Evolutionary conservation across 2,329 filamentous ascomycete genomes (phyloP).

Genomic region (Pyrenochaeta sp.): DNA sequence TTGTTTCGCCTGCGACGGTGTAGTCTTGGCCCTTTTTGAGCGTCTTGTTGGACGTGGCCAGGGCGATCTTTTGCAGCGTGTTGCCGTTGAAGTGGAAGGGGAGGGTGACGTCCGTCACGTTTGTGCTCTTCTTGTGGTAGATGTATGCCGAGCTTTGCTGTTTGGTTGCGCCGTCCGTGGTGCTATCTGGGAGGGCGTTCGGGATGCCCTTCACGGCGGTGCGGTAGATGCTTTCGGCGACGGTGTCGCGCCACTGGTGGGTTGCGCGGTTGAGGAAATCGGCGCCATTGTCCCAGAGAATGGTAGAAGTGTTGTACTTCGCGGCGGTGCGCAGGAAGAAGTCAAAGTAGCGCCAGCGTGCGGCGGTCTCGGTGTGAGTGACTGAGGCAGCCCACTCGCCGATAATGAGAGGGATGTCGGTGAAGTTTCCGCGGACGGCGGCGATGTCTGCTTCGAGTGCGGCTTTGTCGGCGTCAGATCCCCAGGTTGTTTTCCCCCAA

Average conservation of each 20-base stretch:
- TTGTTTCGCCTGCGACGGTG: constrained; percentile 49
- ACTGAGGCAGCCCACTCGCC: constrained; percentile 65
- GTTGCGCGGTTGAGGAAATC: constrained; percentile 62
- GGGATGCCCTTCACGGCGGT: constrained; percentile 53
- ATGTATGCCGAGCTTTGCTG: constrained; percentile 63
- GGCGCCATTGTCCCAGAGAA: constrained; percentile 67
- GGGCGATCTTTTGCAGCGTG: constrained; percentile 50
- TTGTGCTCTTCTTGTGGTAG: constrained; percentile 60
- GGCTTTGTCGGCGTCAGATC: constrained; percentile 62
- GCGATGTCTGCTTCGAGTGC: constrained; percentile 59
- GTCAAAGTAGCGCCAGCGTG: constrained; percentile 66
- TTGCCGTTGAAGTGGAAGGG: constrained; percentile 65
- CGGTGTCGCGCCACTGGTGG: constrained; percentile 60
- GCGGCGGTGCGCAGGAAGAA: constrained; percentile 58
- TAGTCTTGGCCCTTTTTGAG: constrained; percentile 57
- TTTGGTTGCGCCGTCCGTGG: constrained; percentile 56
- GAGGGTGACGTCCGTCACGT: constrained; percentile 53
- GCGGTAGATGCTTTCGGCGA: constrained; percentile 57
- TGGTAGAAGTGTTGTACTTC: constrained; percentile 58
- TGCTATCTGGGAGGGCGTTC: constrained; percentile 63
- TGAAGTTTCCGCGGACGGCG: constrained; percentile 62
- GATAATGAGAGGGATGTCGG: constrained; percentile 62
- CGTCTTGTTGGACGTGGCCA: constrained; percentile 43
- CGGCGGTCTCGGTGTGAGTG: constrained; percentile 61
- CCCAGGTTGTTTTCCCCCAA: constrained; percentile 69